Conservation (phyloP, 495 filamentous ascomycete genomes). For the Penicillium steckii region DNA sequence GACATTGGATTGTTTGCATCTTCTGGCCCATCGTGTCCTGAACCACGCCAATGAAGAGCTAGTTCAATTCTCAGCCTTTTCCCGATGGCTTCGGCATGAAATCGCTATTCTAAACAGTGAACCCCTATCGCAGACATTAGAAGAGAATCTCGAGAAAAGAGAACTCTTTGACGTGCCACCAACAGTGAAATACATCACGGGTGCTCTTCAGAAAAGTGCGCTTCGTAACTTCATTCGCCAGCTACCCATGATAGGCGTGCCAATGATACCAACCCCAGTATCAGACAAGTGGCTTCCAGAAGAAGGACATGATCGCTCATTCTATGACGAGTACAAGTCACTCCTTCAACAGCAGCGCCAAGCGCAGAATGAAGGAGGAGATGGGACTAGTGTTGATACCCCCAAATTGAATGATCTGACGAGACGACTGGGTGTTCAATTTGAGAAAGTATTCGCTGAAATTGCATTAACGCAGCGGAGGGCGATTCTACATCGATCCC, state of each 20-base stretch:
- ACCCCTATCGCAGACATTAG: constrained; percentile 42
- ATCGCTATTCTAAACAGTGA: constrained; percentile 62
- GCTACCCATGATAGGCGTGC: constrained; percentile 38
- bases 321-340: constrained; percentile 48
- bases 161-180: constrained; percentile 45
- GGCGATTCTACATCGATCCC: constrained; percentile 52
- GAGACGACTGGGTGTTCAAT: constrained; percentile 50
- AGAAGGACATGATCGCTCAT: constrained; percentile 41
- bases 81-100: constrained; percentile 79
- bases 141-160: constrained; percentile 48
- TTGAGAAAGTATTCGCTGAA: constrained; percentile 52
- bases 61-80: constrained; percentile 74
- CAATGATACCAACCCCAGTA: constrained; percentile 19
- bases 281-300: constrained; percentile 41
- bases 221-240: constrained; percentile 46
- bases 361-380: constrained; percentile 17
- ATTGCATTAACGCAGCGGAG: constrained; percentile 59
- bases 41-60: constrained; percentile 72
- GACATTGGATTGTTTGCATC: constrained; percentile 67
- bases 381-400: constrained; percentile 28
- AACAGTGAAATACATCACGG: constrained; percentile 52
- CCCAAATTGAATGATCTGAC: constrained; percentile 55
- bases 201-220: constrained; percentile 47
- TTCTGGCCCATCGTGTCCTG: constrained; percentile 74
- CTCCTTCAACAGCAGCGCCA: constrained; percentile 34